Conservation (phyloP, 139 green algal genomes). For the Yamagishiella unicocca region DNA sequence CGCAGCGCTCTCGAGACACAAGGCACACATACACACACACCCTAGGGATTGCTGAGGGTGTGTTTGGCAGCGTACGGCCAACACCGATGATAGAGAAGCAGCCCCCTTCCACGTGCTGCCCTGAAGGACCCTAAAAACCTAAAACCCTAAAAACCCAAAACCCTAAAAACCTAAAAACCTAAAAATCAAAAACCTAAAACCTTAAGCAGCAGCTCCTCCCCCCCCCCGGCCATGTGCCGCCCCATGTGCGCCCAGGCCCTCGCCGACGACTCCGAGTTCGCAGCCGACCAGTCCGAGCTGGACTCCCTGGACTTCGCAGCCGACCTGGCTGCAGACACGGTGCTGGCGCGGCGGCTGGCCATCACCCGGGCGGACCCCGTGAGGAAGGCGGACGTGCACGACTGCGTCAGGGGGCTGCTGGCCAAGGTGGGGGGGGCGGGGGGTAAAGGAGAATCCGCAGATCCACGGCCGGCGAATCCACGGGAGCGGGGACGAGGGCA, state of each 20-base stretch:
- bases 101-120: too few relatives aligned
- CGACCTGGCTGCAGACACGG: constrained; percentile 50
- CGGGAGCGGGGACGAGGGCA: neutral
- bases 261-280: constrained; percentile 52
- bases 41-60: too few relatives aligned
- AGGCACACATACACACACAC: too few relatives aligned
- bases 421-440: constrained; percentile 33
- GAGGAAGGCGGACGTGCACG: constrained; percentile 41
- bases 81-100: too few relatives aligned
- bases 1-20: too few relatives aligned
- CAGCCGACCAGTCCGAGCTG: constrained; percentile 53
- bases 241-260: constrained; percentile 27
- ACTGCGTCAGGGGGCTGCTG: constrained; percentile 2
- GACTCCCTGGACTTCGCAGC: constrained; percentile 54
- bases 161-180: too few relatives aligned
- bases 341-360: constrained; percentile 49
- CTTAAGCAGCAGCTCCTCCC: neutral
- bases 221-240: neutral
- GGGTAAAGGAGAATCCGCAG: too few relatives aligned
- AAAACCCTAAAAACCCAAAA: too few relatives aligned
- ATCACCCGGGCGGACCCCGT: constrained; percentile 53
- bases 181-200: too few relatives aligned
- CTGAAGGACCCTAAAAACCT: too few relatives aligned
- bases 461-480: neutral
- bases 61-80: too few relatives aligned